These are phyloP conservation scores for Solanum habrochaites DNA, from an alignment of 257 asterid species.

Conservation along the genomic window DNA sequence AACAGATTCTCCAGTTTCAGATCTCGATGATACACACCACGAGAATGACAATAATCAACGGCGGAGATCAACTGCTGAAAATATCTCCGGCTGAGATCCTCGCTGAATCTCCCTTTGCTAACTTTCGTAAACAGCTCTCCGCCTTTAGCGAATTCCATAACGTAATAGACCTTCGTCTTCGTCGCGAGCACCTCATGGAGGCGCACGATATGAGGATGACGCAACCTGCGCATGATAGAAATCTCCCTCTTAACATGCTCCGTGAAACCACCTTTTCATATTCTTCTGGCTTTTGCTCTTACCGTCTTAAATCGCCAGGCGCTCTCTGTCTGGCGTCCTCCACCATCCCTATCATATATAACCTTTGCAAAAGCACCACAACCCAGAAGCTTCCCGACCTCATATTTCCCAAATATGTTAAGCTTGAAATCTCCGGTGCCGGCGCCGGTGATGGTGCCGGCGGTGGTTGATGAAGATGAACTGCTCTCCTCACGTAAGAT, in stretches of 20 bases:
- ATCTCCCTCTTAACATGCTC: slow-evolving; percentile 1
- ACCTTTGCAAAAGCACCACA: slow-evolving; percentile 3
- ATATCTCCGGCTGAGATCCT: slow-evolving; percentile 6
- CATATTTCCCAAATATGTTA: background rate
- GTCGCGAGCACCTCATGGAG: background rate
- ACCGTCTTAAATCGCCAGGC: background rate
- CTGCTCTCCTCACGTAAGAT: background rate
- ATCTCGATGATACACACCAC: background rate
- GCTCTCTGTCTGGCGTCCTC: background rate
- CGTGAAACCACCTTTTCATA: background rate
- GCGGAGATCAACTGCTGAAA: slow-evolving; percentile 4
- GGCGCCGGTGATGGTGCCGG: background rate
- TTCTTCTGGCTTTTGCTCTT: background rate
- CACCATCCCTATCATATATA: background rate
- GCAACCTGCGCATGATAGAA: slow-evolving; percentile 2
- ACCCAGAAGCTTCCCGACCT: background rate
- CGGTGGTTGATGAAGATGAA: background rate
- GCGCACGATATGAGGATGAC: background rate
- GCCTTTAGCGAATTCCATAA: slow-evolving; percentile 3
- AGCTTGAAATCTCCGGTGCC: background rate
- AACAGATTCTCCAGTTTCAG: background rate
- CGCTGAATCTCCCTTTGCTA: background rate
- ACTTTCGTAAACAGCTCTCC: slow-evolving; percentile 2
- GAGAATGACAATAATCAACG: slow-evolving; percentile 2
- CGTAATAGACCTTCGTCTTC: background rate